phyloP scores from a whole-genome alignment of 495 filamentous ascomycete genomes.

The Cercophora newfieldiana region DNA sequence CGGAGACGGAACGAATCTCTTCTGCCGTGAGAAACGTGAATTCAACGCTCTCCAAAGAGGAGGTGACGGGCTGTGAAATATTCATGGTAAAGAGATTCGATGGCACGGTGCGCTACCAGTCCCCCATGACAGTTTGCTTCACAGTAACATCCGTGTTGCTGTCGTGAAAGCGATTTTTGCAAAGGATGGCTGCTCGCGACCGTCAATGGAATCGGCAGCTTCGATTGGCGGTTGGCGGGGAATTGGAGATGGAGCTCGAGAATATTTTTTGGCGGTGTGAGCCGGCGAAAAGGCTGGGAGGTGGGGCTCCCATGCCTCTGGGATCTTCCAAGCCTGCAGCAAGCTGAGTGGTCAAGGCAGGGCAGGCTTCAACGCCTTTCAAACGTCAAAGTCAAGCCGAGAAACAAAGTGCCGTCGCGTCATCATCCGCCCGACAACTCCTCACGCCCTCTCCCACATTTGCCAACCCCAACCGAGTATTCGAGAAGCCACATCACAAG shows the following conservation, averaged over 20 bases:
- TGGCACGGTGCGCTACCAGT: slow-evolving; percentile 13
- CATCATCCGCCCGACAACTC: neutral
- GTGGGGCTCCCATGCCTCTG: slow-evolving; percentile 20
- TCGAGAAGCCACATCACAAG: neutral
- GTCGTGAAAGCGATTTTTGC: slow-evolving; percentile 4
- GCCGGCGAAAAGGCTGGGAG: slow-evolving; percentile 27
- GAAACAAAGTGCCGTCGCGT: neutral
- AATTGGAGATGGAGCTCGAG: slow-evolving; percentile 24
- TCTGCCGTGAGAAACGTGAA: slow-evolving; percentile 78
- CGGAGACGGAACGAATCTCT: slow-evolving; percentile 86
- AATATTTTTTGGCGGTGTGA: slow-evolving; percentile 44
- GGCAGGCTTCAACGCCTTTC: neutral
- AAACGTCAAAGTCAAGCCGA: neutral
- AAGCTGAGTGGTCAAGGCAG: neutral
- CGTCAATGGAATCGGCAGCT: slow-evolving; percentile 23
- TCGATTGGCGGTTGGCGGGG: slow-evolving; percentile 30
- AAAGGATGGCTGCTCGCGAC: slow-evolving; percentile 8
- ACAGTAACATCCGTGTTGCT: neutral
- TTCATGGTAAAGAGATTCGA: slow-evolving; percentile 57
- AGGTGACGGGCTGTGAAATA: slow-evolving; percentile 85
- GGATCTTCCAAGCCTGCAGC: neutral
- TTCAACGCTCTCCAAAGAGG: slow-evolving; percentile 80
- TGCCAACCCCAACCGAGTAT: no score
- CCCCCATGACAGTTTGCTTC: slow-evolving; percentile 13
- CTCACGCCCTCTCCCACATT: neutral